Base-by-base conservation (phyloP, 164 flowering plant genomes). In the Paratinospora sagittata region DNA sequence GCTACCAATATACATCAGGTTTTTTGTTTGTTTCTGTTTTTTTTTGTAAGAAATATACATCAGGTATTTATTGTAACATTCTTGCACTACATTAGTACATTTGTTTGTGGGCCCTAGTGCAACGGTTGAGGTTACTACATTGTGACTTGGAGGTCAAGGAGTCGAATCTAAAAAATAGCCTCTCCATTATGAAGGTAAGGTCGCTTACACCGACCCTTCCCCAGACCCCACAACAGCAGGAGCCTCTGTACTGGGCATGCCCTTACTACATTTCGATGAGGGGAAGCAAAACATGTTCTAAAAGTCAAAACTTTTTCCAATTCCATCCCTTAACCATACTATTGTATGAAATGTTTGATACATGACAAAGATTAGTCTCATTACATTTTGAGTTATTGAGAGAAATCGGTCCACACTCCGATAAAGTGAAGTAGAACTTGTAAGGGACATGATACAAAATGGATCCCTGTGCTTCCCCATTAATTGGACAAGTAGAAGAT, bases 401-500 rank as follows among this genome's bases (percentile, higher is more conserved):
- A 55, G 24, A 55, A 19, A 17, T n/a, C 23, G 64, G 17, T 24
- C 33, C 16, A n/a, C 17, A 27, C 17, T 61, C 26, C 39, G 16
- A 63, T 24, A 63, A 27, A 21, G 66, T 33, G 10, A 27, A 27
- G 19, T 9, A 58, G 3, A 58, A n/a, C 2, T 13, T 62, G 65
- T 33, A 13, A 11, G 63, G 19, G 12, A 30, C 30, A 62, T 12
- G 6, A 13, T 62, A 19, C 19, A 26, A 62, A 27, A 62, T 27
- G 36, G 17, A 27, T 27, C 23, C 30, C 4, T 17, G 16, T 27
- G 65, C 36, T 27, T 27, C 70, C n/a, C n/a, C 3, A 14, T 45
- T 27, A 47, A 67, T 58, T 30, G 19, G 27, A 34, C 37, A 33
- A 68, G 71, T 24, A 17, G 41, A 67, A 52, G 43, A 62, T 52